Conservation (phyloP, 805 yeast genomes). For the Metschnikowia anglica region DNA sequence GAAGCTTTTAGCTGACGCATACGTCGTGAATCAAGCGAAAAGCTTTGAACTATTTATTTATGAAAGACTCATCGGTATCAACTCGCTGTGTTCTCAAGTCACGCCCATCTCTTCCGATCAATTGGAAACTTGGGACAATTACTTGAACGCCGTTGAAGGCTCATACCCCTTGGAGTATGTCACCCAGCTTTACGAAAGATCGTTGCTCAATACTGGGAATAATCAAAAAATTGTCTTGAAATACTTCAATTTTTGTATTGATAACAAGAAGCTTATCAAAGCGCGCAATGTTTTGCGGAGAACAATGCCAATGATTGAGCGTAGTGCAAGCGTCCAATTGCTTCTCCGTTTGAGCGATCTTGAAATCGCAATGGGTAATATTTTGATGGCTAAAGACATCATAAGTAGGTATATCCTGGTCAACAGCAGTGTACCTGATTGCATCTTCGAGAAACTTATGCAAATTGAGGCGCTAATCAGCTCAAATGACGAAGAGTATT, state of each 20-base stretch:
- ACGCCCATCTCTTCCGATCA: slow-evolving; percentile 43
- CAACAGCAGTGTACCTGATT: slow-evolving; percentile 29
- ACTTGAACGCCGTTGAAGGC: slow-evolving; percentile 53
- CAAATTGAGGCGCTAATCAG: slow-evolving; percentile 39
- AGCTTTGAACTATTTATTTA: slow-evolving; percentile 48
- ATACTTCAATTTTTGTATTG: slow-evolving; percentile 44
- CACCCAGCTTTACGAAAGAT: slow-evolving; percentile 46
- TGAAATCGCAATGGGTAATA: slow-evolving; percentile 38
- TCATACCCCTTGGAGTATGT: slow-evolving; percentile 22
- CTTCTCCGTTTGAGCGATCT: slow-evolving; percentile 46
- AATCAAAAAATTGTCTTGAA: slow-evolving; percentile 51
- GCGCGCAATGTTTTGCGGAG: slow-evolving; percentile 42
- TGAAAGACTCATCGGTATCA: slow-evolving; percentile 41
- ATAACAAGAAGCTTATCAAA: slow-evolving; percentile 23
- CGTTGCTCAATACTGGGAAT: slow-evolving; percentile 45
- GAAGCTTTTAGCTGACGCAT: slow-evolving; percentile 51
- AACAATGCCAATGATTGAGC: slow-evolving; percentile 27
- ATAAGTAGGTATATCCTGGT: slow-evolving; percentile 27
- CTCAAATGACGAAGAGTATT: slow-evolving; percentile 23
- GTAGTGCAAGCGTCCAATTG: slow-evolving; percentile 27
- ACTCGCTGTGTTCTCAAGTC: slow-evolving; percentile 37
- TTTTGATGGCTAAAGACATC: slow-evolving; percentile 38
- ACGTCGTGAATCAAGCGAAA: slow-evolving; percentile 54
- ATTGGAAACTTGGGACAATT: slow-evolving; percentile 57
- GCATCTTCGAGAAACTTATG: slow-evolving; percentile 42